phyloP scores from a whole-genome alignment of 1,284 basidiomycete genomes.

The Sphagnurus paluster region DNA sequence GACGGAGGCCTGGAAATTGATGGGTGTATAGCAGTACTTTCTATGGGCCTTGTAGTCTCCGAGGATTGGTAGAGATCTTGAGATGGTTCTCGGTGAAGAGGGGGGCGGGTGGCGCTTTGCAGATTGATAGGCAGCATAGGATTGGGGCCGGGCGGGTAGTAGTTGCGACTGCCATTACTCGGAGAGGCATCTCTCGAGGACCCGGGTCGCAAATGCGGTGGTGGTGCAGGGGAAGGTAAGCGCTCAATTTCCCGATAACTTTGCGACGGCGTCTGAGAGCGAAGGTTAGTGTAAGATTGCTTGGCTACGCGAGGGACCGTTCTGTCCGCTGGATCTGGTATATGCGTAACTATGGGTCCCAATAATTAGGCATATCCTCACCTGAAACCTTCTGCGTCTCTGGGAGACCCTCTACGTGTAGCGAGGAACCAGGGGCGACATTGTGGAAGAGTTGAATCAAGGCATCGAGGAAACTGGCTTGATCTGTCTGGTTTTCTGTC shows the following conservation, averaged over 20 bases:
- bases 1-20: constrained; percentile 13
- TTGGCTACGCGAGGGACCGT: constrained; percentile 9
- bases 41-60: background rate
- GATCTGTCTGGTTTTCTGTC: constrained; percentile 74
- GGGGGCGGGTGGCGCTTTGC: constrained; percentile 4
- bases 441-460: constrained; percentile 70
- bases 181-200: constrained; percentile 40
- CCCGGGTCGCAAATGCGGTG: constrained; percentile 20
- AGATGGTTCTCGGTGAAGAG: background rate
- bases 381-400: constrained; percentile 40
- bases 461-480: constrained; percentile 69
- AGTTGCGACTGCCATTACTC: constrained; percentile 23
- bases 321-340: background rate
- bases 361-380: constrained; percentile 22
- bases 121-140: constrained; percentile 5
- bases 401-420: constrained; percentile 57
- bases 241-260: constrained; percentile 13
- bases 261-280: constrained; percentile 19
- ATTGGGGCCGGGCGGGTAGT: constrained; percentile 23
- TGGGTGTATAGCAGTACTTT: constrained; percentile 3
- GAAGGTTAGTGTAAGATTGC: constrained; percentile 17
- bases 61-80: background rate
- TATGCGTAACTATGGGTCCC: background rate
- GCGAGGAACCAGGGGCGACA: constrained; percentile 49
- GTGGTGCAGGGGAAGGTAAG: constrained; percentile 9